Conservation (phyloP, 768 basidiomycete genomes). For the Trametes gibbosa region DNA sequence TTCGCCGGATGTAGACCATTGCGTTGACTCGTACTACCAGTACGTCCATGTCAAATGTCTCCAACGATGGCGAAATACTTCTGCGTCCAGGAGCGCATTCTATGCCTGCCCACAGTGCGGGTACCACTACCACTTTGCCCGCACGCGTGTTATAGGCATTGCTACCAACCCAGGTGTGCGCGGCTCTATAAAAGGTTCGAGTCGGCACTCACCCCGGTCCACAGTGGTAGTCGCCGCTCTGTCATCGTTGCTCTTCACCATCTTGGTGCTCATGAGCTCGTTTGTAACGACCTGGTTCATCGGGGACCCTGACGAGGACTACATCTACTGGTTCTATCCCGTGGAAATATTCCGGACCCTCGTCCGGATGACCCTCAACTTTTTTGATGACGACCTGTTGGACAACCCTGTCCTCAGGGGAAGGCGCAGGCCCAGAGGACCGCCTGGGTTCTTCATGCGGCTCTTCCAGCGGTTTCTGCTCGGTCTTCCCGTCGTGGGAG, state of each 20-base stretch:
- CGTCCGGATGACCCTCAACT: conserved; percentile 58
- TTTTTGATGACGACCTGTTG: conserved; percentile 51
- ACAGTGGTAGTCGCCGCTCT: conserved; percentile 64
- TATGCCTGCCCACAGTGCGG: conserved; percentile 79
- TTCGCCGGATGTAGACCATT: background rate
- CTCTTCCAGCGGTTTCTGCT: conserved; percentile 72
- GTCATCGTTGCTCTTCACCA: conserved; percentile 60
- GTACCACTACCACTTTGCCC: conserved; percentile 73
- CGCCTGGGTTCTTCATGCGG: conserved; percentile 48
- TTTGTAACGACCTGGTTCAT: conserved; percentile 67
- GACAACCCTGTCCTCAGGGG: conserved; percentile 28
- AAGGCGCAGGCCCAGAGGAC: conserved; percentile 22
- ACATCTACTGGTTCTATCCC: conserved; percentile 42
- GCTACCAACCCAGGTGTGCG: conserved; percentile 74
- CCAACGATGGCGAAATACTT: conserved; percentile 67
- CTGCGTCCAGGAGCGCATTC: conserved; percentile 64
- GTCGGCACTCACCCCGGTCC: background rate
- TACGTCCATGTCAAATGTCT: conserved; percentile 80
- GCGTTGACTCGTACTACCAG: conserved; percentile 32
- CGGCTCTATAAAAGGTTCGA: background rate
- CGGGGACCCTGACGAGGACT: conserved; percentile 51
- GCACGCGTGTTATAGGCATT: conserved; percentile 67
- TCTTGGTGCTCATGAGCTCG: conserved; percentile 66
- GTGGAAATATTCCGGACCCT: conserved; percentile 58
- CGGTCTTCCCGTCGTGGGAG: conserved; percentile 76